These are phyloP conservation scores for Globisporangium spinosum DNA, from an alignment of 352 stramenopile genomes.

Conservation along the genomic window DNA sequence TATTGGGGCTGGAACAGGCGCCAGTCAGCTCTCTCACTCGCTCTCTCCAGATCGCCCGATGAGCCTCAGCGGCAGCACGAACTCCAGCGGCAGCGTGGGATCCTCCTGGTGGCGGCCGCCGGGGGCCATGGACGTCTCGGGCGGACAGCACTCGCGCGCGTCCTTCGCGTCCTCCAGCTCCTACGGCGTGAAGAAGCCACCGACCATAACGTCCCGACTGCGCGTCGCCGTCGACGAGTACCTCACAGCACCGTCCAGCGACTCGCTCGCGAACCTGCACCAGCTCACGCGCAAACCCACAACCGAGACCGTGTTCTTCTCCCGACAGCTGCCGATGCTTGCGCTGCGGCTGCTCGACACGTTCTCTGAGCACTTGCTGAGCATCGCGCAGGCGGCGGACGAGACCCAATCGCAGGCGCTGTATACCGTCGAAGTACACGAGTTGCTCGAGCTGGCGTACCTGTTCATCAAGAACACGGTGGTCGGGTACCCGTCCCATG, in stretches of 20 bases:
- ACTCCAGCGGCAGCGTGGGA: constrained; percentile 8
- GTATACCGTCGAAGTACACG: constrained; percentile 11
- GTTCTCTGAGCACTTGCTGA: constrained; percentile 48
- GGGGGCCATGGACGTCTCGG: constrained; percentile 39
- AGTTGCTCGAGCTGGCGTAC: constrained; percentile 57
- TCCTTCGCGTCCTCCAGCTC: constrained; percentile 31
- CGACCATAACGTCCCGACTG: constrained; percentile 25
- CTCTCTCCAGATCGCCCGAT: constrained; percentile 7
- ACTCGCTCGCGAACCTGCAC: constrained; percentile 39
- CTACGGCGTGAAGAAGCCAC: constrained; percentile 13
- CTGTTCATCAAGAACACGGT: constrained; percentile 45
- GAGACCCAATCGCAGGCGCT: constrained; percentile 25
- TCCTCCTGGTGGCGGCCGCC: constrained; percentile 41
- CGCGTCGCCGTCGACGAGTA: constrained; percentile 35
- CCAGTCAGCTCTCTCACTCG: neutral
- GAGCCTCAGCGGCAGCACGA: constrained; percentile 13
- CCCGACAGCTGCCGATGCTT: constrained; percentile 36
- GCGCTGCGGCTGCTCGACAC: constrained; percentile 57
- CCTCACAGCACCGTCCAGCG: constrained; percentile 29
- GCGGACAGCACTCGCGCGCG: constrained; percentile 32
- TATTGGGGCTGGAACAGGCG: neutral
- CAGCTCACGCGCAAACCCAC: constrained; percentile 38
- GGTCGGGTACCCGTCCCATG: constrained; percentile 73
- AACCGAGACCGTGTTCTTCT: constrained; percentile 38
- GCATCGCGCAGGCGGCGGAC: constrained; percentile 16